phyloP scores from a whole-genome alignment of 2,329 filamentous ascomycete genomes.

The Aschersonia sp. region DNA sequence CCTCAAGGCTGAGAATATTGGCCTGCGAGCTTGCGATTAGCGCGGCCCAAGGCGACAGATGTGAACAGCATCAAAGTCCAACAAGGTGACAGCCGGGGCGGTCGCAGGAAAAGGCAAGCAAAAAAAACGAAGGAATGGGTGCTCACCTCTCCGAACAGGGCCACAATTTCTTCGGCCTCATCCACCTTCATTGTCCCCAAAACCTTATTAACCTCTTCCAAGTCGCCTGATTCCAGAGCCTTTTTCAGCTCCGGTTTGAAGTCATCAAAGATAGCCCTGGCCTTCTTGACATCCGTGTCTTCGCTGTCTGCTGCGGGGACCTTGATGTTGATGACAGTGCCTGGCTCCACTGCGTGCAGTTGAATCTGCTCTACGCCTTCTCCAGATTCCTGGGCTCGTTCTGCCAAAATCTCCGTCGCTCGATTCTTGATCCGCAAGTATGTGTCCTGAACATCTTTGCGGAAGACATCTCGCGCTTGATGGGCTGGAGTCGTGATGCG shows the following conservation, averaged over 20 bases:
- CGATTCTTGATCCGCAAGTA: conserved; percentile 70
- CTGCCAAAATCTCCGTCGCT: conserved; percentile 51
- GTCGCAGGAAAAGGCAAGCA: background rate
- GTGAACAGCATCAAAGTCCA: background rate
- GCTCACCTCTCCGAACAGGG: conserved; percentile 56
- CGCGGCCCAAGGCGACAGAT: background rate
- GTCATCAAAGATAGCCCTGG: conserved; percentile 63
- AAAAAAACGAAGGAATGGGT: background rate
- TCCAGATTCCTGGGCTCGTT: conserved; percentile 32
- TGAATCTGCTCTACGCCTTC: conserved; percentile 82
- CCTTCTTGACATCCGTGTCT: conserved; percentile 47
- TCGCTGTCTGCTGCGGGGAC: conserved; percentile 58
- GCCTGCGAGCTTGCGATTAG: conserved; percentile 29
- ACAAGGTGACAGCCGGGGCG: background rate
- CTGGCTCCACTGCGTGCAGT: conserved; percentile 86
- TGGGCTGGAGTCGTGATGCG: conserved; percentile 81
- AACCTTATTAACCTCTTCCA: conserved; percentile 48
- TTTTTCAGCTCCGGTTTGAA: conserved; percentile 71
- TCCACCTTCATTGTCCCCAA: conserved; percentile 78
- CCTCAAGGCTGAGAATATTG: conserved; percentile 78
- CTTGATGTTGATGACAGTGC: conserved; percentile 77
- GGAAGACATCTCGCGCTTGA: conserved; percentile 81
- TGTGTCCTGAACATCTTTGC: conserved; percentile 81
- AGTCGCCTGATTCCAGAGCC: conserved; percentile 73
- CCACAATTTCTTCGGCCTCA: conserved; percentile 75